Evolutionary conservation across 202 grass and related monocot species (phyloP), one percentile per base, ranked within the genome.

Genomic region (Alloteropsis angusta): DNA sequence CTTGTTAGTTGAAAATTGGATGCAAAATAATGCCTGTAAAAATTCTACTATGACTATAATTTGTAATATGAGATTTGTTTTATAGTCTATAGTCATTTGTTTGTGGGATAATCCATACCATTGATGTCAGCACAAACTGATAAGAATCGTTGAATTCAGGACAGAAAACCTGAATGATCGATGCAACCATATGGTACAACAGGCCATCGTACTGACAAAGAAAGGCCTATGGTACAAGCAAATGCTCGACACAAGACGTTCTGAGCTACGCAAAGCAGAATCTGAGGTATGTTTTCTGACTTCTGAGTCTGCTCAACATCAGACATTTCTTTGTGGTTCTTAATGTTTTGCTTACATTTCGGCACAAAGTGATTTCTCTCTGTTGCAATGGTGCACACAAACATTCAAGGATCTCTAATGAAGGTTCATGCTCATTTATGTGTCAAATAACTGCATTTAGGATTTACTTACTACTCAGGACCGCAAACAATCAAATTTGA

Each of bases 221-320:
- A 95, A 99, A 71, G 88, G 86, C 60, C 77, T 87, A 62, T 84
- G 82, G 60, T 87, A 93, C 71, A 86, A 96, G 87, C 52, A 91
- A 89, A 91, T 93, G 82, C 86, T 99, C 63, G 82, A 89, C 42
- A 74, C 82, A 46, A 95, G 85, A 80, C 79, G 82, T 71, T 84
- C 84, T 23, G 75, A 93, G 38, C 88, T 99, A 39, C 96, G 17
- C 57, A 93, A 91, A 63, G 92, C 96, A 75, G 86, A 99, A 88
- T 83, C 76, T 77, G 92, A 99, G 92, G 96, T 96, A 89, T 79
- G 60, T 65, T 75, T 62, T 55, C n/a, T 0, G 11, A 35, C 70
- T 62, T 55, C n/a, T 0, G 11, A 35, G 58, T 58, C 25, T 37
- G 18, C 71, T 73, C 17, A 61, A 75, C n/a, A 56, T 10, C 50